Evolutionary conservation across 441 rosid species (phyloP).

Genomic region (Euphorbia schlechtendalii): DNA sequence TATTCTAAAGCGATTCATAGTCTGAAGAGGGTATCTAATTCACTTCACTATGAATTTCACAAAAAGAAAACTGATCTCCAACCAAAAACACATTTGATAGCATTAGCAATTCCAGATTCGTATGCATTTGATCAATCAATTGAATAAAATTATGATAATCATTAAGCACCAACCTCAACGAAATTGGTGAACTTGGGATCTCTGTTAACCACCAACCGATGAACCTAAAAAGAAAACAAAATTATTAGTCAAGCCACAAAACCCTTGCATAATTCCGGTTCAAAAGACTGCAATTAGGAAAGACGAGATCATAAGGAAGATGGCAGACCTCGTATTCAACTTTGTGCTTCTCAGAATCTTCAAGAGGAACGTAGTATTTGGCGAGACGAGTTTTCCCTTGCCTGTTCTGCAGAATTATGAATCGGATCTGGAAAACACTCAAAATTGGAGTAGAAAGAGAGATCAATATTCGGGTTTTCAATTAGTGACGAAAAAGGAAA

Average conservation of each 20-base stretch:
- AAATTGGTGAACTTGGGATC: conserved; percentile 95
- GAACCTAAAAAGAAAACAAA: conserved; percentile 48
- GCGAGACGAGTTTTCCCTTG: conserved; percentile 99
- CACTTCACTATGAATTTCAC: not conserved
- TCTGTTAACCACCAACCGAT: conserved; percentile 91
- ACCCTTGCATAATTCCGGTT: not conserved
- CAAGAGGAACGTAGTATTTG: conserved; percentile 95
- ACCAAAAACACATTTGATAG: not conserved
- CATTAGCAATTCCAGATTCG: too few relatives aligned
- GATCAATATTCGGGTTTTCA: conserved; percentile 14
- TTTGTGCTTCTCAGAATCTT: conserved; percentile 96
- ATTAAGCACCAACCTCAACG: conserved; percentile 61
- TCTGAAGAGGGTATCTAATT: not conserved
- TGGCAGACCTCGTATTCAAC: conserved; percentile 85
- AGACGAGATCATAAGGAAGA: not conserved
- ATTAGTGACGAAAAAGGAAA: not conserved
- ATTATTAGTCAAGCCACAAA: not conserved
- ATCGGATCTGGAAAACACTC: conserved; percentile 67
- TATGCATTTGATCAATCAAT: not conserved
- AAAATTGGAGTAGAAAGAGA: not conserved
- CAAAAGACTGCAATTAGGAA: not conserved
- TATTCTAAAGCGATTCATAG: not conserved
- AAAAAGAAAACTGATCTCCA: not conserved
- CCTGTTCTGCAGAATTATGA: conserved; percentile 93
- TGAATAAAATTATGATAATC: not conserved